Conservation (phyloP, 495 filamentous ascomycete species). For the Sphaerosporella brunnea region DNA sequence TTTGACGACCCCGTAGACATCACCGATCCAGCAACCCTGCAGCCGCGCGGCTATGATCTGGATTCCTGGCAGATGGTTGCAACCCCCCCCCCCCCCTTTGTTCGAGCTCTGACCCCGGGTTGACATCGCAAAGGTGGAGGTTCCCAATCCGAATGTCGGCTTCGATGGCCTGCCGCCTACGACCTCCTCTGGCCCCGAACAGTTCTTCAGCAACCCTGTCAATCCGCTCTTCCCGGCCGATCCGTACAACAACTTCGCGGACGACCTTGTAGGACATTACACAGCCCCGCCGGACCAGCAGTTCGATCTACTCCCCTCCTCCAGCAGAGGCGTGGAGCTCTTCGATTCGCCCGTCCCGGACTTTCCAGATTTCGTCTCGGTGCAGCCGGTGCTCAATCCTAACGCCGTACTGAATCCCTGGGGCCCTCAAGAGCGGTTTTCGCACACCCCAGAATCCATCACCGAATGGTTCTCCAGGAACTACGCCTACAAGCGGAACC, state of each 20-base stretch:
- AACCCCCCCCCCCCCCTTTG: not conserved
- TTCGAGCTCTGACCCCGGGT: not conserved
- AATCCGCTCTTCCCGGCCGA: not conserved
- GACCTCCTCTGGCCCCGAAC: not conserved
- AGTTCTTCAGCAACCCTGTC: not conserved
- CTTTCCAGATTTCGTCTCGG: not conserved
- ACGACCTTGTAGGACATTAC: not conserved
- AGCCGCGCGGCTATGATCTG: not conserved
- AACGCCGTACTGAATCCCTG: too few relatives aligned
- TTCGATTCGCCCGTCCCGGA: slow-evolving; percentile 1
- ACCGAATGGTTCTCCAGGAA: not conserved
- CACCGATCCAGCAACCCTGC: not conserved
- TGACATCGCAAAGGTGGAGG: slow-evolving; percentile 1
- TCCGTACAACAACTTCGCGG: not conserved
- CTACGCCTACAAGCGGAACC: not conserved
- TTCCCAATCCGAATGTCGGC: not conserved
- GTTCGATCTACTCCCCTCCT: not conserved
- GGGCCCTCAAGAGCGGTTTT: not conserved
- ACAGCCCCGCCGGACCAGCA: not conserved
- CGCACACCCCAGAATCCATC: not conserved
- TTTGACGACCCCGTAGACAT: not conserved
- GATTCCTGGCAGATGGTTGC: not conserved
- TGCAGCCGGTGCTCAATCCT: too few relatives aligned
- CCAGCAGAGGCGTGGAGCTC: not conserved
- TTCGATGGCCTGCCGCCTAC: not conserved